Evolutionary conservation across 2,329 filamentous ascomycete genomes (phyloP), one percentile per base, ranked within the genome.

Genomic region (Penicillium sclerotigenum): DNA sequence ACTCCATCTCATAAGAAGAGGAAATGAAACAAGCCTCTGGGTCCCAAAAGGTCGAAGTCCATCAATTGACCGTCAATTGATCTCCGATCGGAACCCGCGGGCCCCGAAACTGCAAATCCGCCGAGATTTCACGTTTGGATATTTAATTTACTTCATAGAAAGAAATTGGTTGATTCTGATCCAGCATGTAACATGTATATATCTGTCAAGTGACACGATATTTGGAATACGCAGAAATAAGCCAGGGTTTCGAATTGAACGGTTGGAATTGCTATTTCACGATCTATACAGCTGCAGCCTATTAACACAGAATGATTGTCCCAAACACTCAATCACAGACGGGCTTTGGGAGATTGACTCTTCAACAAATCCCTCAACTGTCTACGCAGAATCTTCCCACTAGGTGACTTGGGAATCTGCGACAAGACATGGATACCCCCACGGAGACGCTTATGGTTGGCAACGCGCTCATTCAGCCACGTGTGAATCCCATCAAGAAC

Each of bases 351-450:
- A n/a, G 40, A 47, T 34, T 56, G 60, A 47, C 45, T 62, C 41
- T 65, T 62, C 22, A 64, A 47, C 24, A 57, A 24, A 16, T 63
- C 58, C 51, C 68, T 68, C 45, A 69, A 37, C 51, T 68, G 57
- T n/a, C 67, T 49, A 8, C 67, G 52, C 47, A 68, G 20, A 38
- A 69, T 69, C 59, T 74, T 74, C 36, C 73, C 70, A 42, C 68
- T 66, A 4, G 66, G 65, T 53, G 67, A 72, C 38, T 72, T 66
- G 0, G 72, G 71, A 20, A 74, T 68, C 22, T 63, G 64, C 38
- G 71, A 59, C 14, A 73, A 46, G 20, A 73, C 68, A 38, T 60
- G 57, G 6, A 74, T 66, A 0, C 70, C 72, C 2, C 71, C 71
- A 4, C 71, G 59, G 46, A 73, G 56, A 43, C 64, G 57, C 58